Base-by-base conservation (phyloP, 2,329 filamentous ascomycete species). In the Aspergillus intermedius region DNA sequence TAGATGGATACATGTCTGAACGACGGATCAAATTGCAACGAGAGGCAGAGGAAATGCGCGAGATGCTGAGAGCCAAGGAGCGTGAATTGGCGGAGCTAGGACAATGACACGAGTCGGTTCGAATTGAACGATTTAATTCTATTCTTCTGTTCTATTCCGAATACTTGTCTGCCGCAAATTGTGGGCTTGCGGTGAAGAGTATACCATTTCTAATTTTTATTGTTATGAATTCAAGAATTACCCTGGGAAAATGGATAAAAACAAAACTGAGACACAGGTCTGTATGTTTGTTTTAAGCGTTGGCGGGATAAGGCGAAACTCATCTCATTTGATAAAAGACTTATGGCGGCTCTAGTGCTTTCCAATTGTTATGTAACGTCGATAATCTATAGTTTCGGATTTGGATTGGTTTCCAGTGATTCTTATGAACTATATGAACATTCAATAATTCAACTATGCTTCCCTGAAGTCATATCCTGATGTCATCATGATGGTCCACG, bases 11-110 rank as follows among this genome's bases (percentile, higher is more conserved):
- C 6, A 84, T 79, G 57, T 76, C 78, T 3, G 84, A 87, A 54
- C 77, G 82, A 48, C 77, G 85, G 44, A 80, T 79, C 7, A 78
- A 82, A 43, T 70, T 94, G 44, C 79, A 84, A 62, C 76, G 82
- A 21, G 88, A 94, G 65, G 83, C 87, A 0, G 86, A 91, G 60
- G 76, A 77, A 46, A 93, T 93, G 82, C 78, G 86, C 34, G 81
- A 84, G 64, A 74, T 86, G 66, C 73, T 91, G 25, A 77, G 82
- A 8, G 84, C 81, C 10, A 91, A 90, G 61, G 87, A 91, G 67
- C 76, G 82, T 42, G 87, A 91, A 60, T 71, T 91, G 49, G 83
- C 83, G 44, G 74, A 75, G 34, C 62, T 80, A 50, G 71, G 68
- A 42, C 54, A 52, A 23, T 30, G 30, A 28, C n/a, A 9, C 10